Base-by-base conservation (phyloP, 2,329 filamentous ascomycete species). In the Alternaria brassicicola region DNA sequence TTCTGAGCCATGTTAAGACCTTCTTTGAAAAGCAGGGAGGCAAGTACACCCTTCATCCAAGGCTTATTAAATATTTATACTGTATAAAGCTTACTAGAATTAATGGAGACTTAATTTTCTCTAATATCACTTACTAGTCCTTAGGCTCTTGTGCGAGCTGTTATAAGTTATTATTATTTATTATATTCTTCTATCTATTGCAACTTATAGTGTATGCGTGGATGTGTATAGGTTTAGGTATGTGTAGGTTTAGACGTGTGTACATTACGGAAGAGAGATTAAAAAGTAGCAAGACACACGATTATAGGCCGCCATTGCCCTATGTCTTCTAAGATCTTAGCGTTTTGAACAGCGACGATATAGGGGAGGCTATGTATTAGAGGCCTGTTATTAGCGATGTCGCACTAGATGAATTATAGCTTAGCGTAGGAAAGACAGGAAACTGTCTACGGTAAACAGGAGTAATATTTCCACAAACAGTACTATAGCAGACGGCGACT, bases 1-100 rank as follows among this genome's bases (percentile, higher is more conserved):
- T 38, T 46, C 33, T 49, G 19, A 38, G 46, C 46, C 30, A 49
- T 38, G 46, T 49, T 49, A 30, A 49, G 46, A 49, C 46, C 30
- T 49, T 49, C 46, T 49, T 49, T 38, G 28, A 49, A 49, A 49
- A 49, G 46, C 30, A 49, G 46, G 46, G 46, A 28, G 43, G 43
- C 43, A 33, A 47, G 43, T 47, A 47, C 28, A 47, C 43, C 43
- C 25, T 47, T 42, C 39, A 42, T 42, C 39, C 17, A 42, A 42
- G 39, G 39, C 39, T 42, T 42, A 42, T 42, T 42, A 42, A 42
- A 42, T 42, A 42, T 42, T 42, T 42, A 42, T 42, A 42, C 39
- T 42, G 39, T 42, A 42, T 42, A 42, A 42, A 42, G 39, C 39
- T 42, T 23, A 42, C 39, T 42, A 42, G 39, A 42, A 42, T 42